Evolutionary conservation across 176 grass and related monocot species (phyloP).

Genomic region (Carex myosuroides): DNA sequence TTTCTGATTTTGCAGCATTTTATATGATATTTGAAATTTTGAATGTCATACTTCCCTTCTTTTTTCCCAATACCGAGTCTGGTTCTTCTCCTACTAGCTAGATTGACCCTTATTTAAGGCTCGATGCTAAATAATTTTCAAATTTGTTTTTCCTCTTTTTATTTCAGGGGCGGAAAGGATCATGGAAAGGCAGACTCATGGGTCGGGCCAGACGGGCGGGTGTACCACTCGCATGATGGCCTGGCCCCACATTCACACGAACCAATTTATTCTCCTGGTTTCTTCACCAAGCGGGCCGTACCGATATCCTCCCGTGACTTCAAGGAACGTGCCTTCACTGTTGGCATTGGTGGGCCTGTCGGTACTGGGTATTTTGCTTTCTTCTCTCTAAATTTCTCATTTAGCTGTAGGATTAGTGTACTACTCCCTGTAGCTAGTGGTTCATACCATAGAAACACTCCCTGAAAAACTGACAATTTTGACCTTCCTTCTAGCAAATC

Average conservation of each 20-base stretch:
- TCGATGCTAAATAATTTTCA: background rate
- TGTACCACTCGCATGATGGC: slow-evolving; percentile 90
- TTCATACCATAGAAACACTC: background rate
- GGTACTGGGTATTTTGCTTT: slow-evolving; percentile 56
- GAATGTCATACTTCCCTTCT: background rate
- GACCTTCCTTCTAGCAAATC: background rate
- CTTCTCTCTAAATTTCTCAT: background rate
- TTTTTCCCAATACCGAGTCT: too few relatives aligned
- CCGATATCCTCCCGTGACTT: slow-evolving; percentile 53
- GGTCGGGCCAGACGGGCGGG: slow-evolving; percentile 66
- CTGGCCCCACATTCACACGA: slow-evolving; percentile 94
- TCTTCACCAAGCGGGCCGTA: slow-evolving; percentile 82
- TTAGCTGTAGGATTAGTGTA: background rate
- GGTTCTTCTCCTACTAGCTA: too few relatives aligned
- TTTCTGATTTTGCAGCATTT: background rate
- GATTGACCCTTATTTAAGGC: background rate
- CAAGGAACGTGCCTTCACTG: slow-evolving; percentile 82
- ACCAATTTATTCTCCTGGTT: slow-evolving; percentile 89
- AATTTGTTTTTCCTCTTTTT: background rate
- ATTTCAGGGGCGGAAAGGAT: background rate
- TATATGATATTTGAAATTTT: background rate
- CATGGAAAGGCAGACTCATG: slow-evolving; percentile 29
- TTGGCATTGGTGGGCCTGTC: slow-evolving; percentile 91
- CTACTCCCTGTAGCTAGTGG: background rate
- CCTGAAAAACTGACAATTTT: background rate